Evolutionary conservation across 2,329 filamentous ascomycete genomes (phyloP).

Genomic region (Botrytis tulipae): DNA sequence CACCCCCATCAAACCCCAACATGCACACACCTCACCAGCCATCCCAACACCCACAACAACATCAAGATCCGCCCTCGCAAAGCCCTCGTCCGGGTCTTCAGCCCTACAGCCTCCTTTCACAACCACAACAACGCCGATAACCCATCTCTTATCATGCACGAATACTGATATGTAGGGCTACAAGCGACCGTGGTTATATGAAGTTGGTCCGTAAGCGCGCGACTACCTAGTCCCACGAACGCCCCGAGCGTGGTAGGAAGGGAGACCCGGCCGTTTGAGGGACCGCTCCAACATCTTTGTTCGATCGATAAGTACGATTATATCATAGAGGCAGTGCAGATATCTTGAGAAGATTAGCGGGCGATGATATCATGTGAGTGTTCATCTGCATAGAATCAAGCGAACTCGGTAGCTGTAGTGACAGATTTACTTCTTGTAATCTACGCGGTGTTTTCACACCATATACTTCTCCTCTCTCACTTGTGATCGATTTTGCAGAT

Average conservation of each 20-base stretch:
- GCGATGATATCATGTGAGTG: not conserved
- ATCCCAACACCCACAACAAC: not conserved
- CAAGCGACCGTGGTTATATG: not conserved
- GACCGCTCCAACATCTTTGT: not conserved
- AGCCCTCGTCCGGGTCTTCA: not conserved
- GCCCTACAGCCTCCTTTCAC: not conserved
- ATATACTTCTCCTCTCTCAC: not conserved
- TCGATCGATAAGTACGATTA: not conserved
- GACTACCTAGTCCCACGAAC: not conserved
- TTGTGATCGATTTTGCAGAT: not conserved
- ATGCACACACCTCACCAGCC: not conserved
- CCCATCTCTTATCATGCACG: not conserved
- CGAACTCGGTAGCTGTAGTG: not conserved
- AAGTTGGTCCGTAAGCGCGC: not conserved
- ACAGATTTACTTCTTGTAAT: not conserved
- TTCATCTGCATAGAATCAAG: not conserved
- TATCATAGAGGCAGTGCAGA: not conserved
- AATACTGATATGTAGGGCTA: not conserved
- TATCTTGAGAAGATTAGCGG: not conserved
- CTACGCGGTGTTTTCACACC: not conserved
- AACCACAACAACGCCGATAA: not conserved
- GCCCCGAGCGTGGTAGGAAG: not conserved
- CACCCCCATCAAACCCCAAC: not conserved
- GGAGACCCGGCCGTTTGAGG: not conserved
- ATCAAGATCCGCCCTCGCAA: not conserved